These are phyloP conservation scores for Astragalus membranaceus DNA, from an alignment of 306 rosid species.

Conservation along the genomic window DNA sequence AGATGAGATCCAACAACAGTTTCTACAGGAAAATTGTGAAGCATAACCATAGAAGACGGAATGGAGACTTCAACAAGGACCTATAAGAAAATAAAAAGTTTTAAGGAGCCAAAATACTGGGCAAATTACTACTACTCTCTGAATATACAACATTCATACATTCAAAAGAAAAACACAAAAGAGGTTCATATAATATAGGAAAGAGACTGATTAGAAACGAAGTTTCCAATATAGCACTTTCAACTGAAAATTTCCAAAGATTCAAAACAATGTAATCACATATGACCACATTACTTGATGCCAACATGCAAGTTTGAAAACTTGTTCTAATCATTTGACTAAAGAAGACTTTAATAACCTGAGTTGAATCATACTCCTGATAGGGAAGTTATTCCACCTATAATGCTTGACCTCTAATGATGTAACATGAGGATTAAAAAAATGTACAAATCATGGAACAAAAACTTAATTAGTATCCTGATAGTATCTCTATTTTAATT, in stretches of 20 bases:
- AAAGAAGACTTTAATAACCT: not conserved
- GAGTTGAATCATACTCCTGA: not conserved
- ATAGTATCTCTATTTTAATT: too few relatives aligned
- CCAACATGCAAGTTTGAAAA: not conserved
- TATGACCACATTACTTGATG: not conserved
- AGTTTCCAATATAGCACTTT: not conserved
- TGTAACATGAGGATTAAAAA: not conserved
- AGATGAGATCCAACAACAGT: too few relatives aligned
- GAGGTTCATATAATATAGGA: constrained; percentile 8
- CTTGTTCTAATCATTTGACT: constrained; percentile 1
- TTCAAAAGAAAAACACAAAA: constrained; percentile 17
- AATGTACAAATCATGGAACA: not conserved
- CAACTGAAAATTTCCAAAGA: not conserved
- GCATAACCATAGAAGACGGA: too few relatives aligned
- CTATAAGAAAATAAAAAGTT: constrained; percentile 11
- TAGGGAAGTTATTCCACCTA: not conserved
- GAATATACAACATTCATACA: not conserved
- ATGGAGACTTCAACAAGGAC: too few relatives aligned
- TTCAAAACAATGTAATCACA: too few relatives aligned
- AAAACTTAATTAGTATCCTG: not conserved
- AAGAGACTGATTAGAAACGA: not conserved
- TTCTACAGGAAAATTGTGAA: too few relatives aligned
- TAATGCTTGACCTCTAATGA: not conserved
- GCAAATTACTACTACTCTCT: not conserved
- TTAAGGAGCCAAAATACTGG: too few relatives aligned